Conservation (phyloP, 2,329 filamentous ascomycete species). For the Claviceps africana region DNA sequence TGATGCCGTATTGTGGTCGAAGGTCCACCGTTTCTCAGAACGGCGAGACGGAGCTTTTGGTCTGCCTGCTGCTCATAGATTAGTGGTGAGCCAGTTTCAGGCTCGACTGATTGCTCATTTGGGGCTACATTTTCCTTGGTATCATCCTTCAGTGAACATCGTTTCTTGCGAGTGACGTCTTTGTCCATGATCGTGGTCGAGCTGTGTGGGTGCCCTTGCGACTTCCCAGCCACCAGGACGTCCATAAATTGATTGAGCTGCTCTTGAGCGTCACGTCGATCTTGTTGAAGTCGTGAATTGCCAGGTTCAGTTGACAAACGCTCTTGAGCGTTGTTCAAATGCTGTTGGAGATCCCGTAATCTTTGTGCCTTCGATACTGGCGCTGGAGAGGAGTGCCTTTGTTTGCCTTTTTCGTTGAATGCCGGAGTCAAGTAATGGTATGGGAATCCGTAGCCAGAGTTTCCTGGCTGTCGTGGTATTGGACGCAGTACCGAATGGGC, state of each 20-base stretch:
- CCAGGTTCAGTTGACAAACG: constrained; percentile 12
- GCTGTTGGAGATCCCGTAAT: constrained; percentile 14
- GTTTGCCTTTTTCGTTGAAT: neutral
- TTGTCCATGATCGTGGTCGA: neutral
- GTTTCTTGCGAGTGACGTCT: constrained; percentile 7
- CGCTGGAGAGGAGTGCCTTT: neutral
- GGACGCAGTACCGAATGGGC: neutral
- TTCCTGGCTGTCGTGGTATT: neutral
- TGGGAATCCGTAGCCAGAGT: neutral
- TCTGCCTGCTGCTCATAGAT: neutral
- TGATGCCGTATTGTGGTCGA: constrained; percentile 14
- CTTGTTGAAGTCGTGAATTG: constrained; percentile 11
- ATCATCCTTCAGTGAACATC: neutral
- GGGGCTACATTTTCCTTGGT: constrained; percentile 2
- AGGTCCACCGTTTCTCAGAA: constrained; percentile 10
- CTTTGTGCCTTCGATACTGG: constrained; percentile 1
- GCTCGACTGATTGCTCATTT: neutral
- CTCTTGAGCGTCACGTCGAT: constrained; percentile 15
- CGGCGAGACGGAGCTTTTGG: neutral
- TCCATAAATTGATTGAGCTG: constrained; percentile 18
- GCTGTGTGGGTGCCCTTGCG: neutral
- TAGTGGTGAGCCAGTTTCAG: neutral
- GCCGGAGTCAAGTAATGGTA: neutral
- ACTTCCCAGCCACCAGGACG: neutral
- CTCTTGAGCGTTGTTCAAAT: constrained; percentile 14